These are phyloP conservation scores for Triangularia setosa DNA, from an alignment of 2,329 filamentous ascomycete species.

Conservation along the genomic window DNA sequence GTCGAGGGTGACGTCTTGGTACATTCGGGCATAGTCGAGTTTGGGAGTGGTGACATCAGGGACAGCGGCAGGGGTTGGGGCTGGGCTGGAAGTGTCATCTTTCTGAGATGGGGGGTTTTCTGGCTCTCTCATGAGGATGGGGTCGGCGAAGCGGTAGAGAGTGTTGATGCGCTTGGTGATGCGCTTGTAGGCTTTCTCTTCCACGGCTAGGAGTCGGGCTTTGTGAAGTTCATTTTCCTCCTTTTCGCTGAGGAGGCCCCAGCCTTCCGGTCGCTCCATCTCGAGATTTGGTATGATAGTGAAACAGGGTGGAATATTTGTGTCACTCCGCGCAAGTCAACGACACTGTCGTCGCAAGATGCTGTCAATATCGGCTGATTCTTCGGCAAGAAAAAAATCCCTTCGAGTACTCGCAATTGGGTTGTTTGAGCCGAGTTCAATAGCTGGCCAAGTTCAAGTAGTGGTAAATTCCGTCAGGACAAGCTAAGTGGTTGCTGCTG, in stretches of 20 bases:
- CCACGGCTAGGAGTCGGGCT: constrained; percentile 78
- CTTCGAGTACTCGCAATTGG: not conserved
- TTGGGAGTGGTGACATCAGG: not conserved
- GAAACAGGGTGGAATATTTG: not conserved
- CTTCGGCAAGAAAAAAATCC: not conserved
- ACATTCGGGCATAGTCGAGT: constrained; percentile 60
- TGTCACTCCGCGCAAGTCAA: not conserved
- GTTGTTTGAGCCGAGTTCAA: not conserved
- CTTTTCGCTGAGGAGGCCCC: constrained; percentile 66
- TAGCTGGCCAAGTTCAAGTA: not conserved
- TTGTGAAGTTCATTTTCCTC: constrained; percentile 86
- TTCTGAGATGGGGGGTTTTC: constrained; percentile 34
- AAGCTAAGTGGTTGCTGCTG: not conserved
- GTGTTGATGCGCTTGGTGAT: constrained; percentile 76
- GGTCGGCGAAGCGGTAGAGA: constrained; percentile 53
- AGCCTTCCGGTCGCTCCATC: constrained; percentile 42
- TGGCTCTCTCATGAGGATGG: constrained; percentile 63
- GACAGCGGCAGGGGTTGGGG: not conserved
- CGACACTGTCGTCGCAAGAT: not conserved
- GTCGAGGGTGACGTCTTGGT: constrained; percentile 80
- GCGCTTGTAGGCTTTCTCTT: constrained; percentile 88
- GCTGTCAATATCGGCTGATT: not conserved
- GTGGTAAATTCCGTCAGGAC: not conserved
- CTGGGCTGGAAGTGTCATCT: constrained; percentile 29
- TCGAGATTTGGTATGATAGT: not conserved